Percentiles rank a stretch among this genome's conserved stretches.
These are phyloP conservation scores for Phytophthora fragariaefolia DNA, from an alignment of 352 stramenopile species.

Conservation along the genomic window DNA sequence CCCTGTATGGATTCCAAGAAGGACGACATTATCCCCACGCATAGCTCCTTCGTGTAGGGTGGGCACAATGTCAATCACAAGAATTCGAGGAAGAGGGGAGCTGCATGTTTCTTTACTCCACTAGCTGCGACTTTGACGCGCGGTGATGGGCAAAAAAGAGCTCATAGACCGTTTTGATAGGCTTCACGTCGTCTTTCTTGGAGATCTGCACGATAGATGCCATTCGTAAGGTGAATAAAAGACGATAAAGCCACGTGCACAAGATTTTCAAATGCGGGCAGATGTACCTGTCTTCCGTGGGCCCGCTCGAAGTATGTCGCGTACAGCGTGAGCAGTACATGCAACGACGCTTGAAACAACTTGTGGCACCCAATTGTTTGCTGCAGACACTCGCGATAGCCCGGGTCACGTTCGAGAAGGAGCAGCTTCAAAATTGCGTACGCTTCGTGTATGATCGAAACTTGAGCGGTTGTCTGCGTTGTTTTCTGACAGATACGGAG, in stretches of 20 bases:
- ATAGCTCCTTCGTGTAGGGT: conserved; percentile 63
- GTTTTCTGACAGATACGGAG: conserved; percentile 17
- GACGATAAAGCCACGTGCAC: background rate
- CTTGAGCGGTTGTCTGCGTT: background rate
- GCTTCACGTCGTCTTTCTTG: conserved; percentile 33
- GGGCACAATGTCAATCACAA: background rate
- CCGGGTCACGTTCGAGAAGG: conserved; percentile 36
- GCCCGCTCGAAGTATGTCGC: conserved; percentile 58
- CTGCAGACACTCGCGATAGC: conserved; percentile 23
- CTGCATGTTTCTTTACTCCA: conserved; percentile 2
- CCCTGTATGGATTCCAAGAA: conserved; percentile 87
- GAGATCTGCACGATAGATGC: conserved; percentile 37
- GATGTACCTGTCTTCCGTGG: conserved; percentile 47
- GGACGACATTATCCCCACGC: conserved; percentile 76
- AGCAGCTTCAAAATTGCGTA: conserved; percentile 74
- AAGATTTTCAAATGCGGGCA: background rate
- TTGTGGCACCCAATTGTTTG: conserved; percentile 14
- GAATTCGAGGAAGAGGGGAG: background rate
- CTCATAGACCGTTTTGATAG: conserved; percentile 47
- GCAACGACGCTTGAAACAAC: conserved; percentile 38
- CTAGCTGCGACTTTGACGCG: conserved; percentile 1
- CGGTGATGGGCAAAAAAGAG: conserved; percentile 37
- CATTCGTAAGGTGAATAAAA: conserved; percentile 22
- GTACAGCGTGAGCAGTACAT: conserved; percentile 62
- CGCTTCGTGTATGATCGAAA: conserved; percentile 36